Conservation (phyloP, 2,329 filamentous ascomycete species). For the Diaporthe amygdali region DNA sequence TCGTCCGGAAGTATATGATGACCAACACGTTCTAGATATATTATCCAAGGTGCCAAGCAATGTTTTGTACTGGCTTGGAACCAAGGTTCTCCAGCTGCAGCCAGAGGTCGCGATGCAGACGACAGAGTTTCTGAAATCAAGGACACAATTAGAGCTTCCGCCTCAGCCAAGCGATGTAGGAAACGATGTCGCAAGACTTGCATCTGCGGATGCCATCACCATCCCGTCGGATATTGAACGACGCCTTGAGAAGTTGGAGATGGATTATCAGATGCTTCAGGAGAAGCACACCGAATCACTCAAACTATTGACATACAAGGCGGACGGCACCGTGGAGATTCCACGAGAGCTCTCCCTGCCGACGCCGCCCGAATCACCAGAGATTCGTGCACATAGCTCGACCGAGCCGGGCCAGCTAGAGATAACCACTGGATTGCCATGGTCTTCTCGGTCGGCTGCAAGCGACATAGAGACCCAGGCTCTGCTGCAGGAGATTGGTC, state of each 20-base stretch:
- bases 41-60: conserved; percentile 21
- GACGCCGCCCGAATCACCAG: not conserved
- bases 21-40: not conserved
- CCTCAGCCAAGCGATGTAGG: no score
- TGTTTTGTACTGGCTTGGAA: conserved; percentile 22
- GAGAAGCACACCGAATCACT: conserved; percentile 16
- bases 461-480: not conserved
- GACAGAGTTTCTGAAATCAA: conserved; percentile 23
- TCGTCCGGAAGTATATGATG: no score
- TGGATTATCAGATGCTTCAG: conserved; percentile 17
- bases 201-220: not conserved
- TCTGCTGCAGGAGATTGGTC: conserved; percentile 16
- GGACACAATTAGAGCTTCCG: not conserved
- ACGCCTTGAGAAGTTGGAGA: conserved; percentile 23
- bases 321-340: not conserved
- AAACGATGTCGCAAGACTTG: not conserved
- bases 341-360: not conserved
- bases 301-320: not conserved
- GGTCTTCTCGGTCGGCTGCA: not conserved
- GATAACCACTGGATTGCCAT: not conserved
- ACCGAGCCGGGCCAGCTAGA: not conserved
- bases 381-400: not conserved
- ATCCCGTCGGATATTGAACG: conserved; percentile 12
- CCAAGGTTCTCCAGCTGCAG: conserved; percentile 22
- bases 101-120: conserved; percentile 17